These are phyloP conservation scores for Trichoderma sp. DNA, from an alignment of 2,329 filamentous ascomycete genomes.

Conservation along the genomic window DNA sequence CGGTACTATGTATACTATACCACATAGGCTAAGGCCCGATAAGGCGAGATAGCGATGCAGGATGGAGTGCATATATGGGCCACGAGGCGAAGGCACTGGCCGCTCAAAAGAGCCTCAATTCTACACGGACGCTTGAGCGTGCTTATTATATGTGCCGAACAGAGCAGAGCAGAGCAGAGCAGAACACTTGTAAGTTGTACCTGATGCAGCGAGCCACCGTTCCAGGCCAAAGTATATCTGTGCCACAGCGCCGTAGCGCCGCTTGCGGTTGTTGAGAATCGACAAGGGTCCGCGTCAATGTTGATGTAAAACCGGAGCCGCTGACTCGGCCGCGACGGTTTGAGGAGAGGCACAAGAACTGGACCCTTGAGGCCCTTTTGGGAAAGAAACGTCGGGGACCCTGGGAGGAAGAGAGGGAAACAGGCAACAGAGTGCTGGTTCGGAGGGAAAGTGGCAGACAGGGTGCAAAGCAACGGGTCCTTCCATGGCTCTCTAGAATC, in stretches of 20 bases:
- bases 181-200: not conserved
- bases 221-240: not conserved
- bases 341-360: not conserved
- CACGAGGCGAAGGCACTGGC: not conserved
- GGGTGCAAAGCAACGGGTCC: not conserved
- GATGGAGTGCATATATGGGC: not conserved
- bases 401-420: not conserved
- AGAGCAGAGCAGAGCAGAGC: not conserved
- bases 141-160: not conserved
- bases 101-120: not conserved
- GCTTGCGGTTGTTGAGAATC: not conserved
- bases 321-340: conserved; percentile 8
- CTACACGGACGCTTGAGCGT: not conserved
- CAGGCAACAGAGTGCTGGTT: not conserved
- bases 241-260: not conserved
- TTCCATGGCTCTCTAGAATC: not conserved
- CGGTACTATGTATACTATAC: too few relatives aligned
- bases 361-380: not conserved
- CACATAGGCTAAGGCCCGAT: not conserved
- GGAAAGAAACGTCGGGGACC: not conserved
- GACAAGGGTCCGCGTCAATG: not conserved
- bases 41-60: not conserved
- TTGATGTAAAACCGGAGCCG: not conserved
- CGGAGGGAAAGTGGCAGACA: not conserved
- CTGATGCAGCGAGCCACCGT: not conserved